Conservation (phyloP, 2,329 filamentous ascomycete species). For the Spiromastix sp. region DNA sequence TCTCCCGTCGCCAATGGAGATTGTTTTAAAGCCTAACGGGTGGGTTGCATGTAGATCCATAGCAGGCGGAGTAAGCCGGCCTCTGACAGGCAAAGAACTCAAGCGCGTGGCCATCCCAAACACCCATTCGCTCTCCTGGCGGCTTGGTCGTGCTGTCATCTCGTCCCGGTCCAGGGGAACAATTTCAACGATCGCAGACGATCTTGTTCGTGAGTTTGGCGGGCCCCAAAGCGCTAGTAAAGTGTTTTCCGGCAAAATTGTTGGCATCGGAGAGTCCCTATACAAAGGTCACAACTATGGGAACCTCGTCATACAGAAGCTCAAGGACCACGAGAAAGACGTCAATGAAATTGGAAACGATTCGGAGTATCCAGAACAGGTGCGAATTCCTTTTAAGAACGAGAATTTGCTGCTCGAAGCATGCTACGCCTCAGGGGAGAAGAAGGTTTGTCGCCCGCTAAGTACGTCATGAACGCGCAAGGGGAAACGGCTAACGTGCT, state of each 20-base stretch:
- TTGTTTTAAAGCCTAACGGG: too few relatives aligned
- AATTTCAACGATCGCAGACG: constrained; percentile 45
- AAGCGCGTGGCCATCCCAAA: constrained; percentile 27
- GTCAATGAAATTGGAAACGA: too few relatives aligned
- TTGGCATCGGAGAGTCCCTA: too few relatives aligned
- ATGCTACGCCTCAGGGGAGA: constrained; percentile 7
- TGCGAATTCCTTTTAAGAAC: constrained; percentile 47
- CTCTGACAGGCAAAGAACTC: constrained; percentile 27
- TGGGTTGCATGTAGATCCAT: constrained; percentile 27
- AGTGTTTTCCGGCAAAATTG: constrained; percentile 54
- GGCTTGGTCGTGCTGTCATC: constrained; percentile 50
- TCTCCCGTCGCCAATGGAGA: too few relatives aligned
- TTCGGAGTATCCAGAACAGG: constrained; percentile 12
- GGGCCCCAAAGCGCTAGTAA: constrained; percentile 43
- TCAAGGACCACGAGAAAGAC: too few relatives aligned
- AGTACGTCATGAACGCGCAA: too few relatives aligned
- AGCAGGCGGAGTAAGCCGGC: constrained; percentile 30
- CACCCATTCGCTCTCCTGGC: constrained; percentile 34
- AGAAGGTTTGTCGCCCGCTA: constrained; percentile 2
- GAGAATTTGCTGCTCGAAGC: constrained; percentile 53
- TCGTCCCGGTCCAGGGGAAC: constrained; percentile 39
- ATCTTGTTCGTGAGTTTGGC: constrained; percentile 48
- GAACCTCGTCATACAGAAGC: constrained; percentile 45
- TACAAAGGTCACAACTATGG: constrained; percentile 53
- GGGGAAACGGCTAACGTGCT: too few relatives aligned